A percentile compares a stretch with the other conserved stretches of the same genome.
These are phyloP conservation scores for Cicer judaicum DNA, from an alignment of 306 rosid genomes.

Conservation along the genomic window DNA sequence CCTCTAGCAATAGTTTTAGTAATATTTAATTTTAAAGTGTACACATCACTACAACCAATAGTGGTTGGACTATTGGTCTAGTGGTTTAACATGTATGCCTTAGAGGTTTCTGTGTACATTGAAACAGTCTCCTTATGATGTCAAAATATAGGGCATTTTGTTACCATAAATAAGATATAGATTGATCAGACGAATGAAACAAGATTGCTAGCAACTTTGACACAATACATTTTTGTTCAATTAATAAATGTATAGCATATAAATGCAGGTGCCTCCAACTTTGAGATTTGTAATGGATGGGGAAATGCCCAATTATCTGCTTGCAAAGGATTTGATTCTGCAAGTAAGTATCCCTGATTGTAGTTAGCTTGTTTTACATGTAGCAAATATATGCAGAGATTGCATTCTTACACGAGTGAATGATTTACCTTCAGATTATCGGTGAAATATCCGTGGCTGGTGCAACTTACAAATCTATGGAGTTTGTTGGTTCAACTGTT, in stretches of 20 bases:
- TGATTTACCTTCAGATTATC: slow-evolving; percentile 60
- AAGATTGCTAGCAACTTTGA: slow-evolving; percentile 5
- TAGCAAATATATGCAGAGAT: slow-evolving; percentile 7
- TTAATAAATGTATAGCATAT: slow-evolving; percentile 6
- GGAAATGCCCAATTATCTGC: slow-evolving; percentile 91
- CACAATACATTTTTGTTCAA: slow-evolving; percentile 12
- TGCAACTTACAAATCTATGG: slow-evolving; percentile 94
- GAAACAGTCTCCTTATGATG: neutral
- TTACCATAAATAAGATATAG: neutral
- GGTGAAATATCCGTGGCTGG: slow-evolving; percentile 94
- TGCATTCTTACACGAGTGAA: slow-evolving; percentile 23
- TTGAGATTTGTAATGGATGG: slow-evolving; percentile 88
- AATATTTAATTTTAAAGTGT: neutral
- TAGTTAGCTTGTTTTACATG: slow-evolving; percentile 28
- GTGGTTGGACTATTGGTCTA: neutral
- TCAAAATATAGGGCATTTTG: neutral
- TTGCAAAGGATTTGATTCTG: slow-evolving; percentile 93
- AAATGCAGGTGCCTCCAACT: slow-evolving; percentile 88
- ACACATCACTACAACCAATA: neutral
- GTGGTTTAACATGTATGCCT: neutral
- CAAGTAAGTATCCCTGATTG: slow-evolving; percentile 59
- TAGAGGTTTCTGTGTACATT: neutral
- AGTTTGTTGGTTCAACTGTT: slow-evolving; percentile 86
- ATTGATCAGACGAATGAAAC: neutral
- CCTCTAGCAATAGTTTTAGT: neutral